Base-by-base conservation (phyloP, 495 filamentous ascomycete genomes). In the Articulospora tetracladia region DNA sequence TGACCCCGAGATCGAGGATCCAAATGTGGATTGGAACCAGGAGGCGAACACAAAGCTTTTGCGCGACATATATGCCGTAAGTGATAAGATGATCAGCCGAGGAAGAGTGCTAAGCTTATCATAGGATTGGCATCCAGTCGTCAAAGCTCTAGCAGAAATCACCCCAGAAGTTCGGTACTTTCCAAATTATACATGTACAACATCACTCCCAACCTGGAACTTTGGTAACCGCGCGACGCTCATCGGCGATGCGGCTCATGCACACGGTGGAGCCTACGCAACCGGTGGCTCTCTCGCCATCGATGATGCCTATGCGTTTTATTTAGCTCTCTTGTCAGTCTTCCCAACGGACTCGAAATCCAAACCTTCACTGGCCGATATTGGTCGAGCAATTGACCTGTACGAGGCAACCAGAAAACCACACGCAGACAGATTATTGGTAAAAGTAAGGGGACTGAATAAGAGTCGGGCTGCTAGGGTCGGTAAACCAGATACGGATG, bases 261-360 rank as follows among this genome's bases (percentile, higher is more conserved):
- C 79, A 13, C 78, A 82, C 57, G 79, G 77, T 13, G 79, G 77
- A 24, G 73, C 77, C 4, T 76, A 76, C 56, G 78, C 79, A 15
- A 78, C 79, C 0, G 79, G 76, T 15, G 79, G 78, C 19, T 78
- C 77, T 3, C 65, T 82, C n/a, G 79, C 79, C 0, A 70, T 82
- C 44, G 78, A 80, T 55, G 79, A 82, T 62, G 70, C 75, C 0
- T 75, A 66, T 60, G 62, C 63, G 0, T 61, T 69, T 20, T 69
- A 66, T n/a, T 58, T 71, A 20, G 54, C 71, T 0, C 46, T 70
- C 25, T 26, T 53, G 13, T 66, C 63, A 32, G 53, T 71, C 3
- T 67, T 68, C 58, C 69, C 66, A 15, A 32, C 30, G 10, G 57
- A 55, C 17, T 57, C 65, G 32, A 55, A 19, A 3, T 41, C 20